Conservation (phyloP, 2,329 filamentous ascomycete genomes). For the Epicoccum nigrum region DNA sequence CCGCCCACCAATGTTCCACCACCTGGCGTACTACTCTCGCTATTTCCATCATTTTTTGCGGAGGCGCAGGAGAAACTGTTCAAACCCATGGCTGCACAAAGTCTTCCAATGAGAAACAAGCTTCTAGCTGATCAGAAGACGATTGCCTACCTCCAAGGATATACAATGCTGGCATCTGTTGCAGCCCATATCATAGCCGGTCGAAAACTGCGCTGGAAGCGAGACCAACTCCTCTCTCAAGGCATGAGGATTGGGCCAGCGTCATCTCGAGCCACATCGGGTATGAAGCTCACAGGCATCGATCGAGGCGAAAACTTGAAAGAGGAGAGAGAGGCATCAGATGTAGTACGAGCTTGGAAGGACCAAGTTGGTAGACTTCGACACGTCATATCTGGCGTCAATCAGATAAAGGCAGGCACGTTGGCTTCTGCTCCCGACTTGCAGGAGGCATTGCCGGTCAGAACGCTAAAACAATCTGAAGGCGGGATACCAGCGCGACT, state of each 20-base stretch:
- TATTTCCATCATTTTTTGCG: constrained; percentile 74
- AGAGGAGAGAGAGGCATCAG: constrained; percentile 83
- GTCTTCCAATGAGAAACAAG: constrained; percentile 64
- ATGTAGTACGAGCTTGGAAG: constrained; percentile 77
- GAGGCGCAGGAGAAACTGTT: constrained; percentile 69
- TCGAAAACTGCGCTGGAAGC: constrained; percentile 86
- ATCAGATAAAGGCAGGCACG: constrained; percentile 53
- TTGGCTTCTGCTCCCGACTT: constrained; percentile 69
- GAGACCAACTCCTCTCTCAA: constrained; percentile 82
- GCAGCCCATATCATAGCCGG: constrained; percentile 83
- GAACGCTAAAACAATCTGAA: constrained; percentile 64
- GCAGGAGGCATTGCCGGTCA: constrained; percentile 70
- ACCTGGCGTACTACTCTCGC: constrained; percentile 78
- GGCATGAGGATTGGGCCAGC: constrained; percentile 84
- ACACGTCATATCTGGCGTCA: constrained; percentile 71
- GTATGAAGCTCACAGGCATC: constrained; percentile 90
- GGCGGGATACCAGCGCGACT: constrained; percentile 76
- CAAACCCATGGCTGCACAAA: constrained; percentile 66
- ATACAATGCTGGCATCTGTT: constrained; percentile 68
- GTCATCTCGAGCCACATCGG: constrained; percentile 68
- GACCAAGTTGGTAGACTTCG: constrained; percentile 76
- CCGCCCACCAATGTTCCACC: constrained; percentile 89
- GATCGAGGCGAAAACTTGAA: constrained; percentile 82
- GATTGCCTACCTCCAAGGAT: constrained; percentile 67
- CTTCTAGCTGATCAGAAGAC: constrained; percentile 69